phyloP scores from a whole-genome alignment of 768 basidiomycete species.

The Obba rivulosa region DNA sequence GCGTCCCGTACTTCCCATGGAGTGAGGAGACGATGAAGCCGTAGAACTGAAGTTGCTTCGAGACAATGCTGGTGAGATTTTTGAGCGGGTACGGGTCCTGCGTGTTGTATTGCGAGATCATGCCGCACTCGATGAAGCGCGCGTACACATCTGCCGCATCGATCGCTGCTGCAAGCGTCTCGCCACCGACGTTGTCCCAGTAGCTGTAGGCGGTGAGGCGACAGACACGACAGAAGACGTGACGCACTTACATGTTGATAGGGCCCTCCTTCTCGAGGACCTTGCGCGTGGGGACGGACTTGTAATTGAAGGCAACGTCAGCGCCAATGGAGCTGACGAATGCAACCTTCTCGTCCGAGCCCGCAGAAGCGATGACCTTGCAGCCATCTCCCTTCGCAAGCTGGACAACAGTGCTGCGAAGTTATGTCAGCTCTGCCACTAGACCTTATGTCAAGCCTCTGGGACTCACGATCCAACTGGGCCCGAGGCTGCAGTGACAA shows the following conservation, averaged over 20 bases:
- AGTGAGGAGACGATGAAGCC: slow-evolving; percentile 26
- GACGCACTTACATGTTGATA: slow-evolving; percentile 39
- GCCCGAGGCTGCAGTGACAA: slow-evolving; percentile 38
- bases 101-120: slow-evolving; percentile 23
- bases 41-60: slow-evolving; percentile 20
- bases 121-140: slow-evolving; percentile 26
- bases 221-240: neutral
- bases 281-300: slow-evolving; percentile 48
- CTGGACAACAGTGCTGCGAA: slow-evolving; percentile 29
- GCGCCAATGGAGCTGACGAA: slow-evolving; percentile 55
- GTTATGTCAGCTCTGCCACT: neutral
- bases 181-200: slow-evolving; percentile 30
- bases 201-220: slow-evolving; percentile 13
- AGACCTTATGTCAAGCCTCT: neutral
- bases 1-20: slow-evolving; percentile 16
- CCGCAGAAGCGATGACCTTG: slow-evolving; percentile 68
- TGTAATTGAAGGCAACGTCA: slow-evolving; percentile 72
- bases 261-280: slow-evolving; percentile 54
- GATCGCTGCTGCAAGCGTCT: slow-evolving; percentile 24
- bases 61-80: slow-evolving; percentile 22
- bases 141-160: slow-evolving; percentile 10
- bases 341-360: slow-evolving; percentile 67
- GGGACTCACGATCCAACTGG: slow-evolving; percentile 56
- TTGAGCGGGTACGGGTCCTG: slow-evolving; percentile 13
- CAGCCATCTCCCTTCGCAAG: slow-evolving; percentile 37